phyloP scores from a whole-genome alignment of 345 rosid species.

The Cardamine occulta region DNA sequence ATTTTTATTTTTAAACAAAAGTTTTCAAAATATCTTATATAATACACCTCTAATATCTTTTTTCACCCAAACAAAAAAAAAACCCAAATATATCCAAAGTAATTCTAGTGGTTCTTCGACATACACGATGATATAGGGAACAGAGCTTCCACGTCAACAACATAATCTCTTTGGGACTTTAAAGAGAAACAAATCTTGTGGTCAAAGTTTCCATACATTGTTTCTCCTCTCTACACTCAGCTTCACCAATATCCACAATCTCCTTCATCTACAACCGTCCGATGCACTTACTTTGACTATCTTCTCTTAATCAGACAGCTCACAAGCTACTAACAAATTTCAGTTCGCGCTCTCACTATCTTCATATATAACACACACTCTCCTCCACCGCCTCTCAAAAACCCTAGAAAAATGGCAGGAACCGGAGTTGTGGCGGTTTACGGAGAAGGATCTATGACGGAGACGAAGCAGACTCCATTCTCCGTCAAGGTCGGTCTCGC shows the following conservation, averaged over 20 bases:
- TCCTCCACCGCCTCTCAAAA: conserved; percentile 3
- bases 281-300: conserved; percentile 5
- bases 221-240: conserved; percentile 10
- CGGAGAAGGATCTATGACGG: conserved; percentile 64
- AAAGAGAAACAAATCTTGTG: conserved; percentile 34
- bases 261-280: not conserved
- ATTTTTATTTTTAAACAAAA: not conserved
- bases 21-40: not conserved
- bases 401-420: conserved; percentile 49
- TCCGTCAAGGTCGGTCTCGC: conserved; percentile 77
- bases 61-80: not conserved
- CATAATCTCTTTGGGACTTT: conserved; percentile 28
- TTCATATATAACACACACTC: conserved; percentile 22
- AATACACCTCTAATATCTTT: not conserved
- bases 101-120: conserved; percentile 22
- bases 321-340: not conserved
- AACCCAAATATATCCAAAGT: not conserved
- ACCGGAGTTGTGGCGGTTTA: conserved; percentile 66
- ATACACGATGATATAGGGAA: conserved; percentile 24
- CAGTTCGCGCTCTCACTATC: not conserved
- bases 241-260: not conserved
- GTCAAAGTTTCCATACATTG: conserved; percentile 12
- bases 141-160: conserved; percentile 32
- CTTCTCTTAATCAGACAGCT: not conserved
- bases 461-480: conserved; percentile 62